Evolutionary conservation across 2,329 filamentous ascomycete species (phyloP), one percentile per base, ranked within the genome.

Genomic region (Leptodontidium sp.): DNA sequence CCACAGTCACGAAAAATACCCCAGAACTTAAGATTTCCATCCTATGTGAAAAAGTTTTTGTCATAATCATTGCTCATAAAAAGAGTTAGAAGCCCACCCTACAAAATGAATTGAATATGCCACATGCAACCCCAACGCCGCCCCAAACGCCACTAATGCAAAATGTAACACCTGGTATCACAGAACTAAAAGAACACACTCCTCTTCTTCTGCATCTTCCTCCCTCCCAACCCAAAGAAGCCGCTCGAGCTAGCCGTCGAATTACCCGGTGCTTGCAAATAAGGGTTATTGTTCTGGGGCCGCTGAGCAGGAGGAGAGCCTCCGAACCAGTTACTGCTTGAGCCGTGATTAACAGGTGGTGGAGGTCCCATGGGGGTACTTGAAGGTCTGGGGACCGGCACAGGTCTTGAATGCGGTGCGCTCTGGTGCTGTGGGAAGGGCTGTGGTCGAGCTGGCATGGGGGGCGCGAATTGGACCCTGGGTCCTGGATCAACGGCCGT

Each of bases 221-320:
- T 77, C 11, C 78, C 82, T 21, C 81, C 76, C 71, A 75, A 75
- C 50, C 67, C 77, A 78, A 74, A 75, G 77, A 84, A 85, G 61
- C 79, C 82, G 72, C 80, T 85, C 72, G 80, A 82, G 62, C 79
- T 85, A 52, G 79, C 79, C 50, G 81, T 69, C 77, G 61, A 71
- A 61, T 68, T 67, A 4, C 72, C 73, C 17, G 73, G 73, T 5
- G 75, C 52, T 50, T 77, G 76, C 32, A 78, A 65, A 73, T 78
- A 78, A 6, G 74, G 75, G 26, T 68, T 67, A 12, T 64, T 69
- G 21, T 69, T 62, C n/a, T 67, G 58, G 43, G 65, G 52, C 26
- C 61, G 50, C 21, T 40, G 35, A 29, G 55, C 53, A 21, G 61
- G 43, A 2, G 47, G 45, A 17, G 52, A 35, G n/a, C 45, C 43